These are phyloP conservation scores for Pythium aristosporum DNA, from an alignment of 352 stramenopile species.

Conservation along the genomic window DNA sequence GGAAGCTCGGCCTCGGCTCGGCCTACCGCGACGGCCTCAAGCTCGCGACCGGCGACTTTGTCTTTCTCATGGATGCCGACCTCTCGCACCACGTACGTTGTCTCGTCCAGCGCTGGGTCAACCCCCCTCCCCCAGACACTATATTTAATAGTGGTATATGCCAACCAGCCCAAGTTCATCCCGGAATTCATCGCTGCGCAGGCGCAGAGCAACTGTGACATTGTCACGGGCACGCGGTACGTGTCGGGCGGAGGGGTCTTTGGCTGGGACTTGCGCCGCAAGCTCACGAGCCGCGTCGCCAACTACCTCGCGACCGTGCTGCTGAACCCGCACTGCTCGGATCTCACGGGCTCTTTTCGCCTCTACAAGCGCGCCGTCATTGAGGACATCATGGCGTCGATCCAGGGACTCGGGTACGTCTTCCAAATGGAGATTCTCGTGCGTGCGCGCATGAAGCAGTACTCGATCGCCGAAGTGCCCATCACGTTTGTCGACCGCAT, in stretches of 20 bases:
- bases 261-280: conserved; percentile 96
- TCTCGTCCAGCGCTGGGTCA: neutral
- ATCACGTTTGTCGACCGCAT: conserved; percentile 99
- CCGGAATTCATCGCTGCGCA: conserved; percentile 89
- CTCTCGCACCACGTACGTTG: conserved; percentile 93
- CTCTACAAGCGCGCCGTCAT: conserved; percentile 96
- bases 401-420: conserved; percentile 93
- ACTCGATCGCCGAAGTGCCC: conserved; percentile 94
- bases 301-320: conserved; percentile 98
- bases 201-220: conserved; percentile 83
- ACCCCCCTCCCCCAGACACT: neutral
- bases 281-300: conserved; percentile 95
- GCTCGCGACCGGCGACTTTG: conserved; percentile 89
- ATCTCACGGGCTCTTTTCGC: conserved; percentile 97
- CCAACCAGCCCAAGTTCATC: conserved; percentile 94
- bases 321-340: conserved; percentile 92
- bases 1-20: conserved; percentile 95
- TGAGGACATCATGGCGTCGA: conserved; percentile 92
- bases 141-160: conserved; percentile 1
- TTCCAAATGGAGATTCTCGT: conserved; percentile 99
- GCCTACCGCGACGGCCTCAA: conserved; percentile 97
- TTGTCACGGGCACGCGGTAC: conserved; percentile 97
- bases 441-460: conserved; percentile 89
- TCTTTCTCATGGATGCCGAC: conserved; percentile 99
- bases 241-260: conserved; percentile 91